A percentile compares a stretch with the other conserved stretches of the same genome.
phyloP scores from a whole-genome alignment of 1,139 yeast species.

The Protomyces arabidopsidicola region DNA sequence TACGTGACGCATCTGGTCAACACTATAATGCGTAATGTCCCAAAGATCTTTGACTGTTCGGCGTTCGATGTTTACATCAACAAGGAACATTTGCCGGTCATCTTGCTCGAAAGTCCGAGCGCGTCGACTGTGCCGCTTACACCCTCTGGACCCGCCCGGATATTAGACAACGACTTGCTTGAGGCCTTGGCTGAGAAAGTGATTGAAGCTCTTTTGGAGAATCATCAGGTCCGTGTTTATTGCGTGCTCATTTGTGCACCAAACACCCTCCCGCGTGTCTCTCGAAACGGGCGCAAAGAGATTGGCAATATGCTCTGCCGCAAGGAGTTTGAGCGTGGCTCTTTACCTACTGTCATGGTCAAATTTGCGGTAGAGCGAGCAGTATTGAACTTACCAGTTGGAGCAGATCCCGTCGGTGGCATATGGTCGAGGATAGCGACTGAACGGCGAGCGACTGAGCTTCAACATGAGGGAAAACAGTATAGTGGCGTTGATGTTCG shows the following conservation, averaged over 20 bases:
- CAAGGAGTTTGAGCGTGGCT: conserved; percentile 71
- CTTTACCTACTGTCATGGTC: conserved; percentile 68
- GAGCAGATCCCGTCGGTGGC: conserved; percentile 68
- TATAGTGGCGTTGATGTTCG: conserved; percentile 75
- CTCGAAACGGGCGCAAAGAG: conserved; percentile 79
- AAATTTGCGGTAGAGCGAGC: conserved; percentile 71
- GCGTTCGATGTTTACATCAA: conserved; percentile 80
- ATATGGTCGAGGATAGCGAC: conserved; percentile 78
- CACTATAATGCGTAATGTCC: conserved; percentile 75
- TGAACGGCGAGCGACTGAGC: conserved; percentile 51
- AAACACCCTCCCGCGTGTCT: conserved; percentile 75
- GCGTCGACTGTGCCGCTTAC: conserved; percentile 45
- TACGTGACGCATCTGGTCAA: conserved; percentile 78
- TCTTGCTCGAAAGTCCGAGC: conserved; percentile 78
- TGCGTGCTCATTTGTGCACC: conserved; percentile 79
- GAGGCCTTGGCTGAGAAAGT: conserved; percentile 56
- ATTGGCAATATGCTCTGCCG: conserved; percentile 92
- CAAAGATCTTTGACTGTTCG: conserved; percentile 63
- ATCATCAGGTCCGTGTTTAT: conserved; percentile 72
- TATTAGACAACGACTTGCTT: conserved; percentile 53
- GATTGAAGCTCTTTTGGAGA: conserved; percentile 58
- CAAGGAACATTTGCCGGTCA: conserved; percentile 79
- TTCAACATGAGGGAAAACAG: conserved; percentile 53
- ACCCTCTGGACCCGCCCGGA: conserved; percentile 41
- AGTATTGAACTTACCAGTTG: conserved; percentile 65